phyloP scores from a whole-genome alignment of 2,329 filamentous ascomycete genomes.

The Fusarium annulatum region DNA sequence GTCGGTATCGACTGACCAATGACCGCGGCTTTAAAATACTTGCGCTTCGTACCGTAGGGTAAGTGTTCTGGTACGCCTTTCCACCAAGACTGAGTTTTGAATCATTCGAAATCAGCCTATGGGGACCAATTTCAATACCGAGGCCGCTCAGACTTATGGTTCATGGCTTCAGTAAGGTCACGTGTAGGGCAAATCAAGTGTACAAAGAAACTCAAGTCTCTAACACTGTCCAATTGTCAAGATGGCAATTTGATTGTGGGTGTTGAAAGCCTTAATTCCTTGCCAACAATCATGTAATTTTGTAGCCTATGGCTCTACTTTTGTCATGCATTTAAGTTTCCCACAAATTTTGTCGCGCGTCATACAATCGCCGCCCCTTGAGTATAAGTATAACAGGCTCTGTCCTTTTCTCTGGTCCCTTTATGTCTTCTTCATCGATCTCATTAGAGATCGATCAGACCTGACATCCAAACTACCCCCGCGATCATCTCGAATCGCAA shows the following conservation, averaged over 20 bases:
- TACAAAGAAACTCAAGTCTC: too few relatives aligned
- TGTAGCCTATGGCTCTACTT: too few relatives aligned
- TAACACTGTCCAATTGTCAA: rapidly evolving
- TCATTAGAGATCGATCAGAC: too few relatives aligned
- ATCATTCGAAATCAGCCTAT: not conserved
- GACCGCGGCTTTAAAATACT: rapidly evolving
- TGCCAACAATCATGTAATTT: too few relatives aligned
- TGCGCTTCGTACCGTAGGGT: not conserved
- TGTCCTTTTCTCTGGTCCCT: not conserved
- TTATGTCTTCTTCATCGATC: not conserved
- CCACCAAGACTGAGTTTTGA: too few relatives aligned
- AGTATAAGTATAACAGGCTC: not conserved
- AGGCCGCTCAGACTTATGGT: not conserved
- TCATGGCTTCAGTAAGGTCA: too few relatives aligned
- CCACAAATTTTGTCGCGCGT: not conserved
- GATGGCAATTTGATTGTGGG: too few relatives aligned
- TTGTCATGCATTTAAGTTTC: not conserved
- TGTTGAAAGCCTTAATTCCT: too few relatives aligned
- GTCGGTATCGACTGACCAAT: not conserved
- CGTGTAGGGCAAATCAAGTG: too few relatives aligned
- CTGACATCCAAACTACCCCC: not conserved
- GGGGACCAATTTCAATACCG: not conserved
- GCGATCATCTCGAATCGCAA: not conserved
- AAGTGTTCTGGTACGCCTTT: not conserved
- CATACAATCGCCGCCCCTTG: rapidly evolving